These are phyloP conservation scores for Bothriochloa decipiens DNA, from an alignment of 176 grass and related monocot species.

Conservation along the genomic window DNA sequence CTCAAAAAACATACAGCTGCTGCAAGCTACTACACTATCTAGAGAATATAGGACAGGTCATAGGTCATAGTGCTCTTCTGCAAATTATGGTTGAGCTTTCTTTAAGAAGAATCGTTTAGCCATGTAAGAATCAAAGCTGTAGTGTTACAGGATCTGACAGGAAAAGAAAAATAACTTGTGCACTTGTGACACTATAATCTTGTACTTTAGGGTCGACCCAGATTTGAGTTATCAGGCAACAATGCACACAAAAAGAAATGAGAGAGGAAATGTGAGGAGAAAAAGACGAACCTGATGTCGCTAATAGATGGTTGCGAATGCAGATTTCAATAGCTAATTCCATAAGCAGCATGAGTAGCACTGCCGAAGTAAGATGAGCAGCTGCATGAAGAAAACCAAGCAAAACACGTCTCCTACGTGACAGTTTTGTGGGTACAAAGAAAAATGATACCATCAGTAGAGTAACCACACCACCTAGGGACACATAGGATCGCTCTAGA, in stretches of 20 bases:
- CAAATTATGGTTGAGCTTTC: neutral
- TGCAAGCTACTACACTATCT: constrained; percentile 9
- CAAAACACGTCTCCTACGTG: constrained; percentile 73
- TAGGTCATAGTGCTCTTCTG: neutral
- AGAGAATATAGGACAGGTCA: neutral
- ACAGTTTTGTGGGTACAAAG: constrained; percentile 96
- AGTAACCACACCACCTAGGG: constrained; percentile 62
- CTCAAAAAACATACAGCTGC: constrained; percentile 3
- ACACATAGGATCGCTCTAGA: constrained; percentile 86
- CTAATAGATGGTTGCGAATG: constrained; percentile 83
- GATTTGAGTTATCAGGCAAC: neutral
- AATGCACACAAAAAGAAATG: neutral
- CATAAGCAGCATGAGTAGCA: constrained; percentile 93
- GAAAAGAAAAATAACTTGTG: neutral
- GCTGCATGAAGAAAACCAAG: constrained; percentile 91
- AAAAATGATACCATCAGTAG: constrained; percentile 83
- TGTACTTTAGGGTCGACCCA: neutral
- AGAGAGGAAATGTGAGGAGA: neutral
- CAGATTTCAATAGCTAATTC: constrained; percentile 98
- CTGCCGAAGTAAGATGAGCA: constrained; percentile 86
- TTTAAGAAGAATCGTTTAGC: neutral
- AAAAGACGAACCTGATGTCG: constrained; percentile 76
- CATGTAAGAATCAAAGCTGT: neutral
- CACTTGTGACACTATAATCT: neutral
- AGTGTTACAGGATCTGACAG: constrained; percentile 1